These are phyloP conservation scores for Suaeda aralocaspica DNA, from an alignment of 148 eudicot species.

Conservation along the genomic window DNA sequence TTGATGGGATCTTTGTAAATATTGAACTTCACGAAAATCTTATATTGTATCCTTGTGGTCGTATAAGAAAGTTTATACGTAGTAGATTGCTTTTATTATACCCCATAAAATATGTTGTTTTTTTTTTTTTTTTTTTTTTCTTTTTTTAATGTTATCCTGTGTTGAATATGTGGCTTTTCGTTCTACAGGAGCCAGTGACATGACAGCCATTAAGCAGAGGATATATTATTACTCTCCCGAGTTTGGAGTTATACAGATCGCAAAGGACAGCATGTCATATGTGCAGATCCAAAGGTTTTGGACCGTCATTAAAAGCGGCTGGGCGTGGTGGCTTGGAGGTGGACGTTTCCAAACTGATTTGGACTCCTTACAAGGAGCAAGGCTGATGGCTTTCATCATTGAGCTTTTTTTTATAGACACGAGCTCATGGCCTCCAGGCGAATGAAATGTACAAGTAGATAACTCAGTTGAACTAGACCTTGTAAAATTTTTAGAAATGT, in stretches of 20 bases:
- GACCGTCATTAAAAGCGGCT: conserved; percentile 98
- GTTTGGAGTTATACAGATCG: conserved; percentile 83
- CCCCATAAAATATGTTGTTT: too few species aligned
- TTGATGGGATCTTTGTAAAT: neutral
- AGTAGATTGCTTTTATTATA: too few species aligned
- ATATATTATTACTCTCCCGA: conserved; percentile 81
- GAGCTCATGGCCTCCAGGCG: too few species aligned
- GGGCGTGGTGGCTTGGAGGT: conserved; percentile 95
- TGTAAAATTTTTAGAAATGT: too few species aligned
- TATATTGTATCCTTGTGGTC: too few species aligned
- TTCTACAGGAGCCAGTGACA: conserved; percentile 82
- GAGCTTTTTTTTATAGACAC: too few species aligned
- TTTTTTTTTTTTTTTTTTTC: too few species aligned
- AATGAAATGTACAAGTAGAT: too few species aligned
- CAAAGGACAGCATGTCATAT: conserved; percentile 93
- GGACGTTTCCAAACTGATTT: conserved; percentile 77
- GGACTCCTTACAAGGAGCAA: conserved; percentile 94
- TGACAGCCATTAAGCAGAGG: conserved; percentile 97
- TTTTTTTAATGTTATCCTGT: neutral
- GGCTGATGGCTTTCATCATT: conserved; percentile 32
- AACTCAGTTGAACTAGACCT: too few species aligned
- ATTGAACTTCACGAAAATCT: neutral
- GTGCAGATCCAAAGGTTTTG: conserved; percentile 94
- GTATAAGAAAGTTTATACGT: too few species aligned
- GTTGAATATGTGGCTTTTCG: conserved; percentile 1